Evolutionary conservation across 2,329 filamentous ascomycete genomes (phyloP).

Genomic region (Arthrobotrys megalospora): DNA sequence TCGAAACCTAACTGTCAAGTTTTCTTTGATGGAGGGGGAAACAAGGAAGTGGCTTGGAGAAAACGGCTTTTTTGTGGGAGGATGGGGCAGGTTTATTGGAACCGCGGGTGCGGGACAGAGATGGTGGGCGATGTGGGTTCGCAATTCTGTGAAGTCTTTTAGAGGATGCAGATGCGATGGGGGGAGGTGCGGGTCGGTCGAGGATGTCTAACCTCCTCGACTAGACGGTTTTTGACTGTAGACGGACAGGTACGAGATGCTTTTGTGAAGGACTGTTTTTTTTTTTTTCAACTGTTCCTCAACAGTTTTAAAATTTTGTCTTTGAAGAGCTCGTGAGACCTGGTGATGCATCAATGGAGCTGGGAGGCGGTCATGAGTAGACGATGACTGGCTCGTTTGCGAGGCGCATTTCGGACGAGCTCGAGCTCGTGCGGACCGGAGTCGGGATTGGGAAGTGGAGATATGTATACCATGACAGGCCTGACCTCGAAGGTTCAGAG

Average conservation of each 20-base stretch:
- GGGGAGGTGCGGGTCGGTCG: conserved; percentile 22
- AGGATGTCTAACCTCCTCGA: conserved; percentile 13
- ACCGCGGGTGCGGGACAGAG: conserved; percentile 60
- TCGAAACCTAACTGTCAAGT: conserved; percentile 25
- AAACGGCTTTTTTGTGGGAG: conserved; percentile 47
- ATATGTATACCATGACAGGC: conserved; percentile 23
- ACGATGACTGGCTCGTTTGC: conserved; percentile 43
- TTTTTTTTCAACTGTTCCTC: background rate
- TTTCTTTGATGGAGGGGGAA: conserved; percentile 11
- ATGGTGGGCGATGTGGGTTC: conserved; percentile 45
- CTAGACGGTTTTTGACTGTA: conserved; percentile 5
- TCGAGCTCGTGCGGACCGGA: conserved; percentile 49
- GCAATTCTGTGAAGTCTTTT: conserved; percentile 46
- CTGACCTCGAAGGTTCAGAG: conserved; percentile 24
- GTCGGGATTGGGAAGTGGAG: conserved; percentile 40
- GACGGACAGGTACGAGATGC: conserved; percentile 38
- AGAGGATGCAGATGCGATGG: conserved; percentile 47
- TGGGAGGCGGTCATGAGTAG: conserved; percentile 29
- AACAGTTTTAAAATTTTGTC: background rate
- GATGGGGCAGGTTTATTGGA: conserved; percentile 51
- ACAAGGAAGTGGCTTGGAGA: conserved; percentile 56
- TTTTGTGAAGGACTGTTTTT: background rate
- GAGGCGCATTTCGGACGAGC: conserved; percentile 51
- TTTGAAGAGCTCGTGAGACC: conserved; percentile 41
- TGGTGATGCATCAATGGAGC: conserved; percentile 44